Evolutionary conservation across 2,329 filamentous ascomycete species (phyloP), one percentile per base, ranked within the genome.

Genomic region (Beauveria asiatica): DNA sequence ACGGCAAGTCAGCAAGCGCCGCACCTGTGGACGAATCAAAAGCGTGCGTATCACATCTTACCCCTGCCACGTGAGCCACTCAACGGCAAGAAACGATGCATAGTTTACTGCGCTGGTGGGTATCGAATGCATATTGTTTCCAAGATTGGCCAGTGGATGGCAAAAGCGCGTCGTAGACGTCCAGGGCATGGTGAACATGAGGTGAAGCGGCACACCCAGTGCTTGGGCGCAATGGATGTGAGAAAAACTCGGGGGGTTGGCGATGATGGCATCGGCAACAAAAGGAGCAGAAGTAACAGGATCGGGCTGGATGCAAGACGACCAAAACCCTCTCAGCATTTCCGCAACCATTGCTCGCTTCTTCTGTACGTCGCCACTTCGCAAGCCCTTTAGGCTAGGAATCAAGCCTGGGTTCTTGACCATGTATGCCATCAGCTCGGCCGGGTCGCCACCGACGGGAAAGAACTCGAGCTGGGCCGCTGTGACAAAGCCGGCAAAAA

Each of bases 191-290:
- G 92, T 96, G 70, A 96, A 96, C 87, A 96, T 94, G 63, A 96
- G 76, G 69, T 92, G 88, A 2, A 93, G 72, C 0, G 90, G 90
- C 21, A 92, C 83, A 0, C 89, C 89, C 25, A 94, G 71, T 27
- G 87, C 84, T 72, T 94, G 89, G 0, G 90, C 90, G 64, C 89
- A 91, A 72, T 92, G 89, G 1, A 92, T 78, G 67, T 92, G 89
- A 0, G 87, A 88, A 70, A 92, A 90, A 63, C 83, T 87, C 0
- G 88, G 88, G 0, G 90, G 90, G 64, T 94, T 94, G 0, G 90
- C 89, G 62, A 94, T 93, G 66, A 94, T 93, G n/a, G 84, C 87
- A 68, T 94, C 86, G 0, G 86, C 86, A 17, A 89, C 76, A 66
- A 89, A 89, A 0, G 83, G 81, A 7, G 37, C 6, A 25, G 3